phyloP scores from a whole-genome alignment of 129 eudicot genomes.

The Centaurea solstitialis region DNA sequence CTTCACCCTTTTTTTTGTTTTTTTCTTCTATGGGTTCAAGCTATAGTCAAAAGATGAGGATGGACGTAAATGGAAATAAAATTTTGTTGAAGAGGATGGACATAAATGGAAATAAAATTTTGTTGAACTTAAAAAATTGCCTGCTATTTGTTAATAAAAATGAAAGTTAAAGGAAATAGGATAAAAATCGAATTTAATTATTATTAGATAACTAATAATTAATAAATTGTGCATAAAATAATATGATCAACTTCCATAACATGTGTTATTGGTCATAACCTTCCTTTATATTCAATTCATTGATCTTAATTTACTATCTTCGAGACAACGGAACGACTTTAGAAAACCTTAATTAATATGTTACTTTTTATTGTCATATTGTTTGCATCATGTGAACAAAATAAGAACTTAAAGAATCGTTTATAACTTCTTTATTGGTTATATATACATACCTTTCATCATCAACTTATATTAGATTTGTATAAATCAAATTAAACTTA shows the following conservation, averaged over 20 bases:
- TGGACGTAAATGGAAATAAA: neutral
- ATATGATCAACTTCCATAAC: neutral
- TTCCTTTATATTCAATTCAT: no score
- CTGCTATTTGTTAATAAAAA: neutral
- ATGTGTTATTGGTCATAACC: no score
- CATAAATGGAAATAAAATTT: neutral
- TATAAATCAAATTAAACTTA: no score
- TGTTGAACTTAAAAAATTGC: neutral
- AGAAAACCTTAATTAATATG: no score
- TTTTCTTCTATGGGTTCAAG: slow-evolving; percentile 3
- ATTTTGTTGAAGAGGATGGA: neutral
- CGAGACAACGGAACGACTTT: no score
- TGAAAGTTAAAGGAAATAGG: neutral
- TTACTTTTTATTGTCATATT: no score
- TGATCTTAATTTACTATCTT: no score
- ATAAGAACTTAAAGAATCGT: no score
- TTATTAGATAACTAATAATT: neutral
- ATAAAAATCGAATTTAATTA: neutral
- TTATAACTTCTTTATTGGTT: no score
- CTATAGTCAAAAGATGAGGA: slow-evolving; percentile 17
- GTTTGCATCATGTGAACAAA: no score
- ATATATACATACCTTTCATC: no score
- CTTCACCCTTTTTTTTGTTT: neutral
- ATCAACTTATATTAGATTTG: no score
- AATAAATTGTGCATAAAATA: neutral